Conservation (phyloP, 306 rosid species). For the Betula pendula region DNA sequence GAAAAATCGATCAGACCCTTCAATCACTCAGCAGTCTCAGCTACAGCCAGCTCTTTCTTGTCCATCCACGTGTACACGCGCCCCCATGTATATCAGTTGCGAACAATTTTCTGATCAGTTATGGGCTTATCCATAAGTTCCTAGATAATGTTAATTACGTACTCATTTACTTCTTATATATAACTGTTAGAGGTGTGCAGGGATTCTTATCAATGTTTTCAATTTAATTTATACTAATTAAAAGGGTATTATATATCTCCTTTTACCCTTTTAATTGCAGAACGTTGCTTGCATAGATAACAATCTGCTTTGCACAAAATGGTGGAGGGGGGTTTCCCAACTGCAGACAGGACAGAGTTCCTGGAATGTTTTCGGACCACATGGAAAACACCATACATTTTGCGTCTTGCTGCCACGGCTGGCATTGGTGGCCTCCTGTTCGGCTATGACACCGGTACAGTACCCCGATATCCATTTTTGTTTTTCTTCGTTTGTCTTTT, state of each 20-base stretch:
- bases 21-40: neutral
- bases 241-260: too few relatives aligned
- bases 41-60: neutral
- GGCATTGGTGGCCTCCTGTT: conserved; percentile 88
- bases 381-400: conserved; percentile 62
- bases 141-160: too few relatives aligned
- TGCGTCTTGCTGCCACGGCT: conserved; percentile 84
- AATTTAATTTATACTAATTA: too few relatives aligned
- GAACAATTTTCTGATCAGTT: neutral
- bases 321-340: conserved; percentile 54
- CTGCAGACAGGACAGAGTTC: conserved; percentile 47
- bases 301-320: neutral
- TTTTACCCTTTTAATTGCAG: neutral
- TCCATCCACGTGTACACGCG: neutral
- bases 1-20: too few relatives aligned
- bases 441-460: conserved; percentile 81
- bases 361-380: conserved; percentile 63
- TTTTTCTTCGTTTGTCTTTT: too few relatives aligned
- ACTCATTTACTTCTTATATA: too few relatives aligned
- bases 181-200: too few relatives aligned
- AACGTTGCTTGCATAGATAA: neutral
- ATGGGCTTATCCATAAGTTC: neutral
- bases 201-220: too few relatives aligned
- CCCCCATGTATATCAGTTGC: neutral
- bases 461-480: too few relatives aligned